Conservation (phyloP, 331 rosid species). For the Malus hybrid region DNA sequence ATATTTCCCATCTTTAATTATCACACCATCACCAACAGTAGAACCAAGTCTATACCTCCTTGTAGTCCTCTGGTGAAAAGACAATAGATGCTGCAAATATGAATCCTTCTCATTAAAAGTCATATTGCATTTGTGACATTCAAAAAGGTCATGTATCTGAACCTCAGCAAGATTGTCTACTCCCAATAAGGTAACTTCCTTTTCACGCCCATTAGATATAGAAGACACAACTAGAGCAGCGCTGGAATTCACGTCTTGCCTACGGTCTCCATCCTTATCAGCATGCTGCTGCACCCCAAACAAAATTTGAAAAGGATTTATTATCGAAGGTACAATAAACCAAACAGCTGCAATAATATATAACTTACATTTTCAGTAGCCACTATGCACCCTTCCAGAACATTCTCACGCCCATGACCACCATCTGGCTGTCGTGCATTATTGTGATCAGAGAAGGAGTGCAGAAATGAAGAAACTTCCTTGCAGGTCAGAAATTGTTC, state of each 20-base stretch:
- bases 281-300: slow-evolving; percentile 39
- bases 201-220: slow-evolving; percentile 29
- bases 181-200: slow-evolving; percentile 39
- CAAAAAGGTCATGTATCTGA: slow-evolving; percentile 67
- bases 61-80: slow-evolving; percentile 71
- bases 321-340: neutral
- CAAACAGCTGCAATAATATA: slow-evolving; percentile 1
- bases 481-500: slow-evolving; percentile 66
- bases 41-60: slow-evolving; percentile 83
- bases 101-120: slow-evolving; percentile 68
- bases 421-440: slow-evolving; percentile 19
- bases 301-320: slow-evolving; percentile 12
- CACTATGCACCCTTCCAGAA: slow-evolving; percentile 22
- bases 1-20: slow-evolving; percentile 75
- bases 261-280: slow-evolving; percentile 28
- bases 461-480: slow-evolving; percentile 61
- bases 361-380: slow-evolving; percentile 40
- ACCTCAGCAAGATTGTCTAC: slow-evolving; percentile 78
- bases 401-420: slow-evolving; percentile 26
- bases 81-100: slow-evolving; percentile 71
- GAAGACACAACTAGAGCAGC: slow-evolving; percentile 20
- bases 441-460: slow-evolving; percentile 29
- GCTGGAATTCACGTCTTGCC: slow-evolving; percentile 27
- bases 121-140: slow-evolving; percentile 77
- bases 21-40: slow-evolving; percentile 87